These are phyloP conservation scores for Neurospora sp. DNA, from an alignment of 495 filamentous ascomycete species.

Conservation along the genomic window DNA sequence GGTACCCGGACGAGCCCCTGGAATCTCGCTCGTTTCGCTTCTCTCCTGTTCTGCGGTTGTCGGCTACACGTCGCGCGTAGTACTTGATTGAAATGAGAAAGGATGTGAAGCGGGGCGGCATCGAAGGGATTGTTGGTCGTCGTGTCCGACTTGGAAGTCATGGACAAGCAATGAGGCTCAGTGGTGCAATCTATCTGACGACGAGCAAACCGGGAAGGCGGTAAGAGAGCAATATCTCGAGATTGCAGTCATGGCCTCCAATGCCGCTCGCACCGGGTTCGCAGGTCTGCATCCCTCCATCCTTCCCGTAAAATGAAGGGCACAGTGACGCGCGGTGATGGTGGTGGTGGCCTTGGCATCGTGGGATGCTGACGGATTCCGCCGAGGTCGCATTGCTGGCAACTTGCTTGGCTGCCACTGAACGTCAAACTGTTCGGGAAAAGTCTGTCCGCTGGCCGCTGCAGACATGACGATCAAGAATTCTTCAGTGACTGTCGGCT, in stretches of 20 bases:
- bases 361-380: conserved; percentile 12
- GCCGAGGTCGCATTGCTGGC: conserved; percentile 10
- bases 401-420: background rate
- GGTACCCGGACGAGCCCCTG: background rate
- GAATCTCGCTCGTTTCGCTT: background rate
- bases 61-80: background rate
- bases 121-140: background rate
- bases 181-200: background rate
- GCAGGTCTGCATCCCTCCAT: background rate
- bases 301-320: background rate
- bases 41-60: background rate
- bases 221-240: conserved; percentile 12
- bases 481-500: background rate
- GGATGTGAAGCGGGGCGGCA: background rate
- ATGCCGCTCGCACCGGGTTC: background rate
- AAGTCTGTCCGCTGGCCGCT: background rate
- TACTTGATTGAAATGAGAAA: background rate
- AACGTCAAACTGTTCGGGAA: background rate
- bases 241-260: conserved; percentile 7
- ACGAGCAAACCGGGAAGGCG: conserved; percentile 9
- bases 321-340: background rate
- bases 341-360: background rate
- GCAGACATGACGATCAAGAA: background rate
- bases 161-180: conserved; percentile 1
- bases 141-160: background rate